Evolutionary conservation across 148 eudicot species (phyloP).

Genomic region (Rhododendron molle): DNA sequence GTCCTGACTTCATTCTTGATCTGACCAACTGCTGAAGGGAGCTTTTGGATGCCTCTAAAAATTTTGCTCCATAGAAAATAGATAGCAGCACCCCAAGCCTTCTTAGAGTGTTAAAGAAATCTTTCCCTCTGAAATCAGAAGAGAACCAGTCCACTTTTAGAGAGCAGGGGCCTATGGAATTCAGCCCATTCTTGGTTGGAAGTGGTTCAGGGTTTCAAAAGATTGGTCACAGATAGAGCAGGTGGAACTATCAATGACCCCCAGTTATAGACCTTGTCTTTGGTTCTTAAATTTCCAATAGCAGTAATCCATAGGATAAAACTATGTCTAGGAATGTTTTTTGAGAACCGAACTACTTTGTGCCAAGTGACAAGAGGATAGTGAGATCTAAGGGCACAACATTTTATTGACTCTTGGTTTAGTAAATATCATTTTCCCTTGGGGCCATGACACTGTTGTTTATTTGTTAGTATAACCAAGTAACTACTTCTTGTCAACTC

Average conservation of each 20-base stretch:
- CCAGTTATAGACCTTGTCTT: neutral
- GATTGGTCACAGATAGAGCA: neutral
- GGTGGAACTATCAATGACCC: neutral
- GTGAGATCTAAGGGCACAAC: no score
- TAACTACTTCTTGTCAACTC: neutral
- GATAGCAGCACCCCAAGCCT: neutral
- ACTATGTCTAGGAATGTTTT: no score
- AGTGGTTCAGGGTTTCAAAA: no score
- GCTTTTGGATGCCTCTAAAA: neutral
- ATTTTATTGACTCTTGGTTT: neutral
- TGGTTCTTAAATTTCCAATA: neutral
- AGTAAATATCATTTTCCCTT: neutral
- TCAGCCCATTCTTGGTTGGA: neutral
- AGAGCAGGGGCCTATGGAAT: neutral
- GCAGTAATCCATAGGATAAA: no score
- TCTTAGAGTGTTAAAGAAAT: neutral
- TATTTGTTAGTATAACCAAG: neutral
- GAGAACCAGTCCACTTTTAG: neutral
- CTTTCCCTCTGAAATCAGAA: neutral
- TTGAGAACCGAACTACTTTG: no score
- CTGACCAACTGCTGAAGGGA: neutral
- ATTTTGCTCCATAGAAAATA: no score
- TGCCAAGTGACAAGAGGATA: no score
- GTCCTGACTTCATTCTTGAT: neutral
- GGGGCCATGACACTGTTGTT: neutral